Evolutionary conservation across 2,329 filamentous ascomycete genomes (phyloP).

Genomic region (Tolypocladium amazonense): DNA sequence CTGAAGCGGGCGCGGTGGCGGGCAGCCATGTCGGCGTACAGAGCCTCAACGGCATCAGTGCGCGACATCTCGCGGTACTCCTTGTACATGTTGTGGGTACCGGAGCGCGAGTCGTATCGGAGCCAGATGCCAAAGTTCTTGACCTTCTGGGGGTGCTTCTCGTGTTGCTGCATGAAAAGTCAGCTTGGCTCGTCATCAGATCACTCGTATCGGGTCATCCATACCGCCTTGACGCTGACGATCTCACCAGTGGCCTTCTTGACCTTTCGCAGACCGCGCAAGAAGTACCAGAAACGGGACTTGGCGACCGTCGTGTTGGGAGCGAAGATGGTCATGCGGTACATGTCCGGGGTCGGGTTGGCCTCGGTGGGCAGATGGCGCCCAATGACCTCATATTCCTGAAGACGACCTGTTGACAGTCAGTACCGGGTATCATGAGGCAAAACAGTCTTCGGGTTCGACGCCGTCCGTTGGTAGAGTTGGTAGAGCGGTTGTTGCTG

Average conservation of each 20-base stretch:
- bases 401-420: conserved; percentile 73
- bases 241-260: conserved; percentile 99
- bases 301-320: conserved; percentile 97
- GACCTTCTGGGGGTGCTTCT: conserved; percentile 99
- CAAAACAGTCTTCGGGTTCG: background rate
- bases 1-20: conserved; percentile 94
- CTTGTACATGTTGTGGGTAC: conserved; percentile 99
- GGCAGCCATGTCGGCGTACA: conserved; percentile 99
- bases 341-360: conserved; percentile 95
- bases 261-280: conserved; percentile 98
- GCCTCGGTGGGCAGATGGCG: conserved; percentile 96
- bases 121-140: conserved; percentile 99
- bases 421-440: background rate
- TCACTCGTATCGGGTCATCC: background rate
- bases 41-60: conserved; percentile 86
- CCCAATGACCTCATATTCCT: conserved; percentile 99
- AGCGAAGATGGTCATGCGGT: conserved; percentile 99
- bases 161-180: conserved; percentile 58
- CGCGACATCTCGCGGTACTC: conserved; percentile 99
- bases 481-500: background rate
- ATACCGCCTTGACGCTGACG: conserved; percentile 89
- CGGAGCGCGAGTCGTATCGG: conserved; percentile 98
- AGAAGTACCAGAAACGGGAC: conserved; percentile 99
- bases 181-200: background rate
- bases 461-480: background rate